phyloP scores from a whole-genome alignment of 768 basidiomycete species.

The Termitomyces sp. region DNA sequence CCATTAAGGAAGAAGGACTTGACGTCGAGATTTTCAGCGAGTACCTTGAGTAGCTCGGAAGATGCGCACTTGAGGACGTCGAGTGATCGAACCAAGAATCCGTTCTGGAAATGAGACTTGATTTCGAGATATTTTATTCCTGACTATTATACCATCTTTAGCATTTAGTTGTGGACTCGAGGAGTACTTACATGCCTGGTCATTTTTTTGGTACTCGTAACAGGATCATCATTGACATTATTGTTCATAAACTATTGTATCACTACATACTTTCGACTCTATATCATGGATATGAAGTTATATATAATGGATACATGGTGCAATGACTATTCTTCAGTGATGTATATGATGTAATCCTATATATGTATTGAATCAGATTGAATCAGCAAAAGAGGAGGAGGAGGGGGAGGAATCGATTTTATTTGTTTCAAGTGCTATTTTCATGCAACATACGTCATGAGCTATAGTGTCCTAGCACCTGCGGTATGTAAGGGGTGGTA shows the following conservation, averaged over 20 bases:
- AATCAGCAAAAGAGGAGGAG: too few relatives aligned
- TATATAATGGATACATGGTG: not conserved
- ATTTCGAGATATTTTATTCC: not conserved
- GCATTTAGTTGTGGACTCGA: not conserved
- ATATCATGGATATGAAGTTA: not conserved
- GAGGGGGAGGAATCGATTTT: too few relatives aligned
- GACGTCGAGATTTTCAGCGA: conserved; percentile 19
- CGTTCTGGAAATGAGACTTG: conserved; percentile 23
- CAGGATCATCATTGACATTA: not conserved
- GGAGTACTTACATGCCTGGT: not conserved
- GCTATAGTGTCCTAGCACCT: too few relatives aligned
- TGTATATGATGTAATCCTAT: too few relatives aligned
- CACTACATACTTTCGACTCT: not conserved
- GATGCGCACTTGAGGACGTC: conserved; percentile 8
- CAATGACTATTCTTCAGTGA: too few relatives aligned
- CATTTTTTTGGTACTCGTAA: not conserved
- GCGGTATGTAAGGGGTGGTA: too few relatives aligned
- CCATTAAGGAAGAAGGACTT: conserved; percentile 13
- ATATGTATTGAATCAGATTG: too few relatives aligned
- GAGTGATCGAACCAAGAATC: conserved; percentile 15
- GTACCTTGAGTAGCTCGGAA: conserved; percentile 24
- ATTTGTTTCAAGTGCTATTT: too few relatives aligned
- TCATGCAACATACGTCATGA: too few relatives aligned
- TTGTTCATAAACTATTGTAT: not conserved
- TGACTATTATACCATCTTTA: not conserved